A percentile compares a stretch with the other conserved stretches of the same genome.
These are phyloP conservation scores for Purpureocillium takamizusanense DNA, from an alignment of 2,329 filamentous ascomycete genomes.

Conservation along the genomic window DNA sequence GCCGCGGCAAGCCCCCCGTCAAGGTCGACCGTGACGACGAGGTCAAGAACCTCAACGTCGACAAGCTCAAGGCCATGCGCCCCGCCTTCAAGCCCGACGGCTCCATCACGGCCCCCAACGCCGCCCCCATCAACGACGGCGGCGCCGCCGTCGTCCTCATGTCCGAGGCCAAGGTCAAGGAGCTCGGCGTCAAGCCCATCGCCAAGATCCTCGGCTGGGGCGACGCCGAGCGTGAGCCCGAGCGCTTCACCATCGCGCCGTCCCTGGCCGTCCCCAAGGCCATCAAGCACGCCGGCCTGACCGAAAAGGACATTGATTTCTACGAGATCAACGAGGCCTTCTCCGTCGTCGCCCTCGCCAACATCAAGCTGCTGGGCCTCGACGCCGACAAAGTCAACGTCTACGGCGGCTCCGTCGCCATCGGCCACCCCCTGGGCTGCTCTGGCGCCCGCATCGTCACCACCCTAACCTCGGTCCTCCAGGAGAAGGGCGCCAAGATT, in stretches of 20 bases:
- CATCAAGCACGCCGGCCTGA: slow-evolving; percentile 83
- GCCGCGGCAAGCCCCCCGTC: slow-evolving; percentile 80
- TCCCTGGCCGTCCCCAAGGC: slow-evolving; percentile 95
- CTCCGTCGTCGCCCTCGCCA: slow-evolving; percentile 90
- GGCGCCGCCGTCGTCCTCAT: slow-evolving; percentile 87
- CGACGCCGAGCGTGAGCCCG: slow-evolving; percentile 83
- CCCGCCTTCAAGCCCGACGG: slow-evolving; percentile 76
- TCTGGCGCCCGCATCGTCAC: slow-evolving; percentile 90
- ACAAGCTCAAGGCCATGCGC: slow-evolving; percentile 78
- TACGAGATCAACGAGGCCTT: slow-evolving; percentile 99
- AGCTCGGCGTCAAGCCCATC: slow-evolving; percentile 82
- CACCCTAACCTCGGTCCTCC: slow-evolving; percentile 80
- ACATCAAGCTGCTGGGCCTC: slow-evolving; percentile 83
- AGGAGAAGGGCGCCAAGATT: slow-evolving; percentile 86
- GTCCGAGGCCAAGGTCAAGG: slow-evolving; percentile 88
- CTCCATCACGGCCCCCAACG: slow-evolving; percentile 92
- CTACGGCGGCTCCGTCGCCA: slow-evolving; percentile 88
- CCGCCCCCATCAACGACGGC: slow-evolving; percentile 91
- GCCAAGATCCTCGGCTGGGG: slow-evolving; percentile 97
- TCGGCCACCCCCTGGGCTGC: slow-evolving; percentile 89
- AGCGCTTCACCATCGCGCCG: slow-evolving; percentile 92
- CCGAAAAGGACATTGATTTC: slow-evolving; percentile 70
- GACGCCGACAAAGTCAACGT: slow-evolving; percentile 85
- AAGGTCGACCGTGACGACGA: slow-evolving; percentile 84
- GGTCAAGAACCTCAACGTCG: slow-evolving; percentile 84